Conservation (phyloP, 1,284 basidiomycete species). For the Tilletia walkeri region DNA sequence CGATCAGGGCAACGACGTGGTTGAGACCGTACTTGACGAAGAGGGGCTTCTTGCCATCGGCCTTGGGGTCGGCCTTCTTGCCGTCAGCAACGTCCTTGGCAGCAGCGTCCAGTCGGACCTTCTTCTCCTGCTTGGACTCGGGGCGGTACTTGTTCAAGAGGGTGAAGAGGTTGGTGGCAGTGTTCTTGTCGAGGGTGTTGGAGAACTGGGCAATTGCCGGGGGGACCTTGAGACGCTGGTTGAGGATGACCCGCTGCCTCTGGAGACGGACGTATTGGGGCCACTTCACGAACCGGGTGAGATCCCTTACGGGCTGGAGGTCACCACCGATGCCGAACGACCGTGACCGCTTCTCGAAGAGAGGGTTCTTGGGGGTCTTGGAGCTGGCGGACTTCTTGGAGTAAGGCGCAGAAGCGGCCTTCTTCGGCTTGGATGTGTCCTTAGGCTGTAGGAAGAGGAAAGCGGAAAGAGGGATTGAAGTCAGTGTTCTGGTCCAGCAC, state of each 20-base stretch:
- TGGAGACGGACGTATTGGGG: constrained; percentile 98
- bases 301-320: constrained; percentile 82
- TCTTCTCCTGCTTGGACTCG: constrained; percentile 96
- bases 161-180: constrained; percentile 96
- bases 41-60: constrained; percentile 73
- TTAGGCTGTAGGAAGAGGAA: constrained; percentile 40
- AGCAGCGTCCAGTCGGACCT: constrained; percentile 77
- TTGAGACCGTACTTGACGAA: constrained; percentile 97
- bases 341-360: constrained; percentile 85
- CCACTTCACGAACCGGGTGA: constrained; percentile 99
- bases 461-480: background rate
- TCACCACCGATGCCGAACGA: constrained; percentile 98
- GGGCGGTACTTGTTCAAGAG: constrained; percentile 93
- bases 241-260: constrained; percentile 96
- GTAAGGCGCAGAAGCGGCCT: constrained; percentile 24
- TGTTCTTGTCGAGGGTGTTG: constrained; percentile 99
- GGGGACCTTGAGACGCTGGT: constrained; percentile 97
- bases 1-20: constrained; percentile 87
- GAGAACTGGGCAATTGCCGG: constrained; percentile 97
- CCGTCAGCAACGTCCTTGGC: constrained; percentile 75
- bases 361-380: constrained; percentile 81
- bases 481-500: too few relatives aligned
- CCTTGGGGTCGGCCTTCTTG: constrained; percentile 55
- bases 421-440: constrained; percentile 48
- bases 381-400: constrained; percentile 18